Evolutionary conservation across 495 filamentous ascomycete species (phyloP).

Genomic region (Friedmanniomyces simplex): DNA sequence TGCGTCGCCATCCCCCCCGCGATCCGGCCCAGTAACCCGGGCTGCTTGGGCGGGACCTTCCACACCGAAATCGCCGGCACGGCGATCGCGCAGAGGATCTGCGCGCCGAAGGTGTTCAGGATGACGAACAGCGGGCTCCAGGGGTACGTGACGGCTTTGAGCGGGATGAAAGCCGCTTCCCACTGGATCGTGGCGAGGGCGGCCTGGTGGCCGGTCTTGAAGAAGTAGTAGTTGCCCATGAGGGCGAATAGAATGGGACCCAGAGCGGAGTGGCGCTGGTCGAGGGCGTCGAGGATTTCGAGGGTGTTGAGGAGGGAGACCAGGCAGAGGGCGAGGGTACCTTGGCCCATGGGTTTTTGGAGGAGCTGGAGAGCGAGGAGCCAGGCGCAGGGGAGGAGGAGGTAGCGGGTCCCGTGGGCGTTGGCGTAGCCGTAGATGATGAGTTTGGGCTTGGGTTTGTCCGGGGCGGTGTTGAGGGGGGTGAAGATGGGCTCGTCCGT

Average conservation of each 20-base stretch:
- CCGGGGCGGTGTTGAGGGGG: slow-evolving; percentile 29
- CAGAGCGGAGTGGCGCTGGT: slow-evolving; percentile 57
- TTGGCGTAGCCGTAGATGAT: slow-evolving; percentile 88
- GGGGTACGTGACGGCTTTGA: slow-evolving; percentile 74
- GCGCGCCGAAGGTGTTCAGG: slow-evolving; percentile 80
- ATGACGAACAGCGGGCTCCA: slow-evolving; percentile 74
- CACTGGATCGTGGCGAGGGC: slow-evolving; percentile 83
- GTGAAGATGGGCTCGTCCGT: slow-evolving; percentile 30
- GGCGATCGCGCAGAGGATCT: slow-evolving; percentile 67
- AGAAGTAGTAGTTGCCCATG: slow-evolving; percentile 85
- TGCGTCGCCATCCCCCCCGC: slow-evolving; percentile 61
- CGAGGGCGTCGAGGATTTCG: slow-evolving; percentile 77
- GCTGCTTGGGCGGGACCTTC: slow-evolving; percentile 54
- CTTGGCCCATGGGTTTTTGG: slow-evolving; percentile 89
- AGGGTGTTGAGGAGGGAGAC: slow-evolving; percentile 80
- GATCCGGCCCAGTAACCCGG: slow-evolving; percentile 55
- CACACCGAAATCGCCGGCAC: slow-evolving; percentile 78
- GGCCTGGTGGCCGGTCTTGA: slow-evolving; percentile 96
- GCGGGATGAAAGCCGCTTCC: slow-evolving; percentile 90
- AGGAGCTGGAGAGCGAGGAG: slow-evolving; percentile 64
- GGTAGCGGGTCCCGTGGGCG: slow-evolving; percentile 80
- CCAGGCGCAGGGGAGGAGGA: slow-evolving; percentile 71
- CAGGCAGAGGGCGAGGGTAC: slow-evolving; percentile 64
- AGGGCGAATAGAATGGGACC: slow-evolving; percentile 77
- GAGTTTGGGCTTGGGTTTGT: slow-evolving; percentile 30